phyloP scores from a whole-genome alignment of 1,139 yeast genomes.

The Debaryomyces sp. region DNA sequence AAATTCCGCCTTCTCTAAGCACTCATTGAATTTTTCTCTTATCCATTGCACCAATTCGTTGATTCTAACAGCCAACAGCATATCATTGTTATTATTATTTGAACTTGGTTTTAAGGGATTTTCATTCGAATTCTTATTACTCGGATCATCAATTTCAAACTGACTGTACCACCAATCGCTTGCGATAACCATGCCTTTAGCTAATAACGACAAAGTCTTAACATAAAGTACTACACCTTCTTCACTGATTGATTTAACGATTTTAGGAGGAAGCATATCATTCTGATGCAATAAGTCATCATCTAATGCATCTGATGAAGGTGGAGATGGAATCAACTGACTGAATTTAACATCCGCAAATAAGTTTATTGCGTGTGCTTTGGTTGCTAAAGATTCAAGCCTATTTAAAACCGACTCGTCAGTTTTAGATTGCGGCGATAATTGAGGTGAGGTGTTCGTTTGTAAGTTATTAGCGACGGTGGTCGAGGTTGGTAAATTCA shows the following conservation, averaged over 20 bases:
- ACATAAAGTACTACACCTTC: constrained; percentile 87
- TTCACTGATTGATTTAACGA: constrained; percentile 65
- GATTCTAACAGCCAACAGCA: constrained; percentile 45
- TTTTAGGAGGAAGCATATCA: constrained; percentile 59
- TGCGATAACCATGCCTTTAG: constrained; percentile 83
- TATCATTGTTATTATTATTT: constrained; percentile 5
- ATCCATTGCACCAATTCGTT: constrained; percentile 92
- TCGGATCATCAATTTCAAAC: constrained; percentile 29
- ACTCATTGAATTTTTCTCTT: constrained; percentile 84
- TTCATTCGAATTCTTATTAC: constrained; percentile 1
- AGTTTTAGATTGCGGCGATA: constrained; percentile 17
- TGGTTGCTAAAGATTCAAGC: constrained; percentile 80
- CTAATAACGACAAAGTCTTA: constrained; percentile 77
- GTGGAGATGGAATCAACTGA: constrained; percentile 80
- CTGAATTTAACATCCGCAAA: constrained; percentile 91
- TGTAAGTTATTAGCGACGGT: constrained; percentile 14
- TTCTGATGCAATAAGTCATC: constrained; percentile 43
- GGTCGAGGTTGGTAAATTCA: constrained; percentile 32
- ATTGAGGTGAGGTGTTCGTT: constrained; percentile 11
- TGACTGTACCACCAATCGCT: constrained; percentile 81
- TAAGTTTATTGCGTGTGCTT: constrained; percentile 84
- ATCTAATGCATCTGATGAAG: constrained; percentile 50
- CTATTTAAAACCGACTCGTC: constrained; percentile 47
- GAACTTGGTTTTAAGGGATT: constrained; percentile 3
- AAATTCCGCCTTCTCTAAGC: constrained; percentile 85